phyloP scores from a whole-genome alignment of 2,329 filamentous ascomycete genomes.

The Alternaria alternata region DNA sequence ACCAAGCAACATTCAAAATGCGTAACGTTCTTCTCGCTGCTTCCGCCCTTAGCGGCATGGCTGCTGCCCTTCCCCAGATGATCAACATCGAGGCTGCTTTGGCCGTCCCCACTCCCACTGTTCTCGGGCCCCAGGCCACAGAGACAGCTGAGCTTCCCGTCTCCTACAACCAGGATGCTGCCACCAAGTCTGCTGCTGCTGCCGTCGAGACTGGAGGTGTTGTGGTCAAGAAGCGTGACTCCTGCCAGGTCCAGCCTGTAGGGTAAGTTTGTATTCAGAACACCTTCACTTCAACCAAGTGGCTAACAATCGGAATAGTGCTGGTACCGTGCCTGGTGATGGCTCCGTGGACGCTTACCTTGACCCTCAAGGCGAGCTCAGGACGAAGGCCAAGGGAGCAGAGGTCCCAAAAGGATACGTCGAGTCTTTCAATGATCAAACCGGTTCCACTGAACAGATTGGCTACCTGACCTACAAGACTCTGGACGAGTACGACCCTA shows the following conservation, averaged over 20 bases:
- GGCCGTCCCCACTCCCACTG: slow-evolving; percentile 39
- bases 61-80: slow-evolving; percentile 32
- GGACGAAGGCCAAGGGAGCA: slow-evolving; percentile 18
- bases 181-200: slow-evolving; percentile 19
- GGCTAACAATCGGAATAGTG: slow-evolving; percentile 4
- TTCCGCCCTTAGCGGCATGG: slow-evolving; percentile 24
- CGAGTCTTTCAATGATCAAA: slow-evolving; percentile 25
- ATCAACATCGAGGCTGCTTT: slow-evolving; percentile 51
- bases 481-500: slow-evolving; percentile 29
- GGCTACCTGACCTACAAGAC: slow-evolving; percentile 41
- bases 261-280: slow-evolving; percentile 17
- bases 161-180: slow-evolving; percentile 3
- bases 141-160: slow-evolving; percentile 8
- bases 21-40: slow-evolving; percentile 29
- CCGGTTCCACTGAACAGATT: slow-evolving; percentile 32
- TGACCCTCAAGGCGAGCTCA: slow-evolving; percentile 10
- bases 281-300: background rate
- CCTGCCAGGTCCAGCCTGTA: slow-evolving; percentile 23
- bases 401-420: slow-evolving; percentile 26
- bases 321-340: background rate
- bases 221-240: slow-evolving; percentile 18
- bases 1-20: slow-evolving; percentile 28
- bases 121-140: slow-evolving; percentile 38
- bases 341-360: slow-evolving; percentile 21
- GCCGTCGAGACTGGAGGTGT: slow-evolving; percentile 19